Conservation (phyloP, 1,284 basidiomycete species). For the Ceratobasidium sp. region DNA sequence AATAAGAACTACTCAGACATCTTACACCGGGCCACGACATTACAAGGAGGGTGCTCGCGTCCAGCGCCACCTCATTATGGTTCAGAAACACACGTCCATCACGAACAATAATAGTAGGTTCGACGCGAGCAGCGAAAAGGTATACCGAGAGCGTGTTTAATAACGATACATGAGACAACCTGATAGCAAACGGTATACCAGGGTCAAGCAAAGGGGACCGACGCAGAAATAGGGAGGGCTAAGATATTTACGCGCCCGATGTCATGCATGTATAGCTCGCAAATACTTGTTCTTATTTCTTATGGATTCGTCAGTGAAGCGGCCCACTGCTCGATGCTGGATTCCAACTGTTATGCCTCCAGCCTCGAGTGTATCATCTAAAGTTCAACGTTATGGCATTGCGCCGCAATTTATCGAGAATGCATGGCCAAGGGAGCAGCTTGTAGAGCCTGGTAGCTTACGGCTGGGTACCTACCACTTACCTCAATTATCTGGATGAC, state of each 20-base stretch:
- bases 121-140: conserved; percentile 18
- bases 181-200: neutral
- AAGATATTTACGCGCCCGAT: no score
- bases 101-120: conserved; percentile 55
- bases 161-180: neutral
- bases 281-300: no score
- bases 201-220: no score
- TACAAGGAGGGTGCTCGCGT: conserved; percentile 43
- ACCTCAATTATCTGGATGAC: no score
- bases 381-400: no score
- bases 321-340: neutral
- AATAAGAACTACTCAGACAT: neutral
- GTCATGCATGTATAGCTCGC: no score
- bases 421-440: neutral
- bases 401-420: neutral
- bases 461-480: no score
- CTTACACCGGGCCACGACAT: neutral
- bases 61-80: conserved; percentile 53
- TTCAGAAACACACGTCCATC: conserved; percentile 60
- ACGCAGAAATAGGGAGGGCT: no score
- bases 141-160: neutral
- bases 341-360: neutral
- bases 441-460: no score
- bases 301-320: no score
- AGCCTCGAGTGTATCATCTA: no score